Evolutionary conservation across 768 basidiomycete genomes (phyloP), one percentile per base, ranked within the genome.

Genomic region (Auricularia sp.): DNA sequence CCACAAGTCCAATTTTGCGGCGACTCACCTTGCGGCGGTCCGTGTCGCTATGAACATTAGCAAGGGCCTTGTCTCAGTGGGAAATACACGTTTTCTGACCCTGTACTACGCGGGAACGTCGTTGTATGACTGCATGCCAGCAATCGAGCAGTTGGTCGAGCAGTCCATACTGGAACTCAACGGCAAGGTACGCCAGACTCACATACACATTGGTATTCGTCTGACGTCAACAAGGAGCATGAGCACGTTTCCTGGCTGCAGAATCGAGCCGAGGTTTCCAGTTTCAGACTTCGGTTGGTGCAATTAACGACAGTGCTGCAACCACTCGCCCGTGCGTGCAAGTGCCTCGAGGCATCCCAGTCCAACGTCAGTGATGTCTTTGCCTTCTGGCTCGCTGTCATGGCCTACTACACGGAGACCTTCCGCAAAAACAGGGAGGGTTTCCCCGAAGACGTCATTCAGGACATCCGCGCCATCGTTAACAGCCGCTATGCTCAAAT

Each of bases 351-450:
- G 64, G 73, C 75, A 0, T 64, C 67, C 8, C 43, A 67, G 3
- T 58, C 72, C 0, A 75, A 64, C 5, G 66, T 70, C 1, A 75
- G 70, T 12, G 73, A 77, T 66, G 72, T 77, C 12, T 77, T 73
- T 63, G 65, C 74, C 3, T 77, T 76, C 61, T 77, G 75, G 74
- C 70, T 77, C 3, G 76, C 75, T 2, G 62, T 75, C 12, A 43
- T 74, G 7, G 70, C 71, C 2, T 33, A 65, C 3, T 61, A 73
- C 23, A 66, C 68, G 36, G 56, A 70, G 2, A 62, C 70, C 47
- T n/a, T n/a, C 0, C 47, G 21, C 47, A 10, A 51, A 5, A 51
- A 51, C 16, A 5, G 21, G 10, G 16, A 18, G 16, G 16, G 5
- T 5, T 21, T 51, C 5, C 47, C 47, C 16, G 47, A 51, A 16